These are phyloP conservation scores for Suhomyces taliae DNA, from an alignment of 1,139 yeast species.

Conservation along the genomic window DNA sequence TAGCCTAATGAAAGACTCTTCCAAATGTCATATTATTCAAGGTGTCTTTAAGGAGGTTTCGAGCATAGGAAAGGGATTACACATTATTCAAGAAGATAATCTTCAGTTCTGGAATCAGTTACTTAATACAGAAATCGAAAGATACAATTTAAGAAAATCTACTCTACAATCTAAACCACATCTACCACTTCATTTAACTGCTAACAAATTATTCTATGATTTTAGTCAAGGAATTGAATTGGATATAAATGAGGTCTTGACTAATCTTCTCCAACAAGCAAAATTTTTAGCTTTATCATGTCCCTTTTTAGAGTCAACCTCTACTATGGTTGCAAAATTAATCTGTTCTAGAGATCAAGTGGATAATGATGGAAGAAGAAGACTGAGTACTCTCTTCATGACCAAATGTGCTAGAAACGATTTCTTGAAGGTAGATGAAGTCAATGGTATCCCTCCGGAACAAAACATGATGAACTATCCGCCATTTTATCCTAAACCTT, in stretches of 20 bases:
- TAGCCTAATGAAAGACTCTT: conserved; percentile 12
- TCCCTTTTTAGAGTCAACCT: conserved; percentile 18
- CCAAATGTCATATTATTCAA: conserved; percentile 16
- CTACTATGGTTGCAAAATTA: conserved; percentile 15
- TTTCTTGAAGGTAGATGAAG: conserved; percentile 10
- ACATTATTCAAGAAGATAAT: not conserved
- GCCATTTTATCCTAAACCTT: conserved; percentile 26
- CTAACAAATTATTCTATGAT: conserved; percentile 19
- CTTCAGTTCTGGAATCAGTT: not conserved
- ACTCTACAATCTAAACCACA: conserved; percentile 1
- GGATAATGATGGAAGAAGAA: not conserved
- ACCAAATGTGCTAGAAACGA: not conserved
- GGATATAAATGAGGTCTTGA: conserved; percentile 10
- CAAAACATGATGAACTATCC: conserved; percentile 29
- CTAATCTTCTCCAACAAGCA: conserved; percentile 13
- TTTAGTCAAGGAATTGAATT: conserved; percentile 21
- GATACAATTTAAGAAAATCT: not conserved
- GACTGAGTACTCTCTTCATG: not conserved
- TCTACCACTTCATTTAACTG: conserved; percentile 14
- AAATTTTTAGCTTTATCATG: conserved; percentile 7
- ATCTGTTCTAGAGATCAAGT: conserved; percentile 13
- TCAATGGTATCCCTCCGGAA: conserved; percentile 24
- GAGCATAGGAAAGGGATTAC: conserved; percentile 8
- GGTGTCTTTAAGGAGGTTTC: conserved; percentile 24
- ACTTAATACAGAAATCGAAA: not conserved